phyloP scores from a whole-genome alignment of 441 rosid genomes.

The Corymbia calophylla region DNA sequence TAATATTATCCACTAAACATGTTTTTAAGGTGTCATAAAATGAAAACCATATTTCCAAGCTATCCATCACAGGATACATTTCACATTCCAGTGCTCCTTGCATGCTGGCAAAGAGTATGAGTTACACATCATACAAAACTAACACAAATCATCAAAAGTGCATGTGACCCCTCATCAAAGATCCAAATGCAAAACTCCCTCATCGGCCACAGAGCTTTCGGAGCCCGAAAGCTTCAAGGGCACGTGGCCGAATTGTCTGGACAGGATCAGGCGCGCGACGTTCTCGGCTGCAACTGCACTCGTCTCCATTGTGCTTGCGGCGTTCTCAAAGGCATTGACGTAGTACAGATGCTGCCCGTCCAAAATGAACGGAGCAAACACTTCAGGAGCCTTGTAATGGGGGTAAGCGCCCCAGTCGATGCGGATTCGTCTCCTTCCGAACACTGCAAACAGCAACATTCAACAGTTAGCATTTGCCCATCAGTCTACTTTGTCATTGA shows the following conservation, averaged over 20 bases:
- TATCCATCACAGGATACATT: background rate
- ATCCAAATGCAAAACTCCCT: conserved; percentile 26
- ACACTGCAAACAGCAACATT: conserved; percentile 17
- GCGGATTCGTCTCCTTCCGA: conserved; percentile 50
- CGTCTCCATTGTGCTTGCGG: conserved; percentile 92
- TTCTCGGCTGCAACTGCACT: conserved; percentile 92
- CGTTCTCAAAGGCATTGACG: conserved; percentile 84
- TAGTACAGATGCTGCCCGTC: conserved; percentile 76
- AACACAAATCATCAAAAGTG: background rate
- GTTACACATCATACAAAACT: background rate
- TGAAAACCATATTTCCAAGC: background rate
- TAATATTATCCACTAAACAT: background rate
- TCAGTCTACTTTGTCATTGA: background rate
- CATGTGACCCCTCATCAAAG: conserved; percentile 14
- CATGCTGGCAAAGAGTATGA: background rate
- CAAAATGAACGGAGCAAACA: conserved; percentile 73
- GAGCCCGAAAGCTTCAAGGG: conserved; percentile 10
- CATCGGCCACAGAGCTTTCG: conserved; percentile 15
- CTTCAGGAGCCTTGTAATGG: conserved; percentile 74
- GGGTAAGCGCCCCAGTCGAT: conserved; percentile 98
- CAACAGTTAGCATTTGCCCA: background rate
- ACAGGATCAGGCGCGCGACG: conserved; percentile 66
- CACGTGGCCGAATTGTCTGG: conserved; percentile 29
- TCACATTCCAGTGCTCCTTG: background rate
- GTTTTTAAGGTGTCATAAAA: background rate